These are phyloP conservation scores for Saccharomyces hybrid DNA, from an alignment of 1,139 yeast genomes.

Conservation along the genomic window DNA sequence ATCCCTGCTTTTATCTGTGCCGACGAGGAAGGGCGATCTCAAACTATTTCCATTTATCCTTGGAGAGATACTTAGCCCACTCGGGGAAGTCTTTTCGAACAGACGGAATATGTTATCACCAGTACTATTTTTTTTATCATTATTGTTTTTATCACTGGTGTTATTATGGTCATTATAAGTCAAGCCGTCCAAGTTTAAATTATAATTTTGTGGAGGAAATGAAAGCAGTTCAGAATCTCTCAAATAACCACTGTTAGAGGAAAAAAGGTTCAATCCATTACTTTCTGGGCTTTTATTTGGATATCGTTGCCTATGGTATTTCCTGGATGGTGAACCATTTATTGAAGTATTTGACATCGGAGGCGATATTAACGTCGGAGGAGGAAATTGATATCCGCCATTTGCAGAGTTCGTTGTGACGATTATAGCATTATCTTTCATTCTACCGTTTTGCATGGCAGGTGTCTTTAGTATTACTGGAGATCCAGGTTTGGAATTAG, in stretches of 20 bases:
- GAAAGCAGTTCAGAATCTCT: background rate
- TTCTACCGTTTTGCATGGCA: background rate
- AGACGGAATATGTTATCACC: background rate
- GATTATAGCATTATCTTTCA: conserved; percentile 13
- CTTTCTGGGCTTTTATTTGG: conserved; percentile 4
- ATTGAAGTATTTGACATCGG: conserved; percentile 19
- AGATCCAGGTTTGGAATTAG: background rate
- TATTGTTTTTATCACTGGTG: background rate
- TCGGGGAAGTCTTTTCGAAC: background rate
- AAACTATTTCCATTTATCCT: conserved; percentile 8
- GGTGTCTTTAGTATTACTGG: conserved; percentile 1
- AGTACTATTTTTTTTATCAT: background rate
- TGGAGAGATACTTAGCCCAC: background rate
- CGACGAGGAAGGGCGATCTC: conserved; percentile 30
- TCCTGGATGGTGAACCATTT: conserved; percentile 23
- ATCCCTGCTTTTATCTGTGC: conserved; percentile 18
- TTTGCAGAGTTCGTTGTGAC: conserved; percentile 26
- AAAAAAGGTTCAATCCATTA: conserved; percentile 2
- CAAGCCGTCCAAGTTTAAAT: background rate
- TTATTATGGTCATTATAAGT: background rate
- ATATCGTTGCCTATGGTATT: conserved; percentile 2
- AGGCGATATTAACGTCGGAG: conserved; percentile 20
- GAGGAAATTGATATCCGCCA: conserved; percentile 30
- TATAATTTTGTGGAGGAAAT: background rate
- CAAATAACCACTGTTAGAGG: conserved; percentile 2